These are phyloP conservation scores for Lepiota venenata DNA, from an alignment of 768 basidiomycete species.

Conservation along the genomic window DNA sequence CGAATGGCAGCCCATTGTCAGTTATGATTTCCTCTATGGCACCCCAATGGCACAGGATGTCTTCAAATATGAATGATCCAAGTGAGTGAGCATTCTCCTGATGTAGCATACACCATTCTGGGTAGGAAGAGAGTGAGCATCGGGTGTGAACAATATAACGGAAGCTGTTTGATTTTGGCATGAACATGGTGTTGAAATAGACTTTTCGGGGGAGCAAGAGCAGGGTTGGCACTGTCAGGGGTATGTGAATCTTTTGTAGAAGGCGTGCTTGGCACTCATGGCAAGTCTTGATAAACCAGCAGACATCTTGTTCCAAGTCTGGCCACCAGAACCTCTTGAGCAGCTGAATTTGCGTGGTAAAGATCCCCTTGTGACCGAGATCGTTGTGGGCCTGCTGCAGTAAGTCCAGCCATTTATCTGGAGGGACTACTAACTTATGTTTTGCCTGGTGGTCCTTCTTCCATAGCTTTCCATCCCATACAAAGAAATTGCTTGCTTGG, in stretches of 20 bases:
- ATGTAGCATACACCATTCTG: slow-evolving; percentile 18
- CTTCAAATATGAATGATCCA: slow-evolving; percentile 20
- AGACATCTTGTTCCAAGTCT: too few relatives aligned
- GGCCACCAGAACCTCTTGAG: slow-evolving; percentile 1
- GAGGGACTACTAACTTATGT: slow-evolving; percentile 14
- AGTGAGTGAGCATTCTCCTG: slow-evolving; percentile 20
- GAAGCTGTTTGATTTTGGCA: slow-evolving; percentile 18
- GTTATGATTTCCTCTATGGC: too few relatives aligned
- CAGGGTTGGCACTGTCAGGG: slow-evolving; percentile 21
- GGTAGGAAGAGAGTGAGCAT: slow-evolving; percentile 11
- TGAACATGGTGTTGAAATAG: slow-evolving; percentile 27
- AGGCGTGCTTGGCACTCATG: slow-evolving; percentile 25
- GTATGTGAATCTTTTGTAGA: slow-evolving; percentile 20
- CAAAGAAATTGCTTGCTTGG: slow-evolving; percentile 15
- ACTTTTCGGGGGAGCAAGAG: slow-evolving; percentile 23
- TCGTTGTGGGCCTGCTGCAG: slow-evolving; percentile 20
- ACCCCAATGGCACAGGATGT: too few relatives aligned
- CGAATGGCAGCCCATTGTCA: too few relatives aligned
- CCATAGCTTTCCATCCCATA: slow-evolving; percentile 14
- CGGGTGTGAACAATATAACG: slow-evolving; percentile 22
- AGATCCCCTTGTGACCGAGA: slow-evolving; percentile 25
- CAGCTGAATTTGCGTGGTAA: slow-evolving; percentile 14
- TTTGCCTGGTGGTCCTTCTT: slow-evolving; percentile 13
- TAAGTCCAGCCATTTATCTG: slow-evolving; percentile 12
- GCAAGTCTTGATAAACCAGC: too few relatives aligned